phyloP scores from a whole-genome alignment of 2,329 filamentous ascomycete species.

The Drechslerella coelobrocha region DNA sequence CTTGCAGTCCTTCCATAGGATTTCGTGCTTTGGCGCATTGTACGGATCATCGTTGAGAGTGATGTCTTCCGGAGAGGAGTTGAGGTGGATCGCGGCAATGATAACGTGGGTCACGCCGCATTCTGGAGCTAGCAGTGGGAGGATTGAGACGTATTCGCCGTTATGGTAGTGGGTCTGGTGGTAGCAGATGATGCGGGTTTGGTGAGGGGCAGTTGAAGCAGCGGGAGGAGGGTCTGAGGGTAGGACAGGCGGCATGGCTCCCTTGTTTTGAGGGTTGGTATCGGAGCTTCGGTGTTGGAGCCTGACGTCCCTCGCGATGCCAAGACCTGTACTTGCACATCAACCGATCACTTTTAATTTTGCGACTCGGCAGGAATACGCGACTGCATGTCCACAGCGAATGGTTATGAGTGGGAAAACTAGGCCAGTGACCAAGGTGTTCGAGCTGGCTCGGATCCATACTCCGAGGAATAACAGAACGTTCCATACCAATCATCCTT shows the following conservation, averaged over 20 bases:
- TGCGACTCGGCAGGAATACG: too few relatives aligned
- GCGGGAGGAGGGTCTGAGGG: constrained; percentile 52
- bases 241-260: constrained; percentile 42
- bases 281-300: constrained; percentile 8
- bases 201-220: constrained; percentile 7
- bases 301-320: not conserved
- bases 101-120: constrained; percentile 80
- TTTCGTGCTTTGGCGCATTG: constrained; percentile 69
- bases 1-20: constrained; percentile 79
- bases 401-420: not conserved
- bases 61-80: constrained; percentile 69
- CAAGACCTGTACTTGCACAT: not conserved
- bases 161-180: constrained; percentile 70
- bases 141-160: constrained; percentile 66
- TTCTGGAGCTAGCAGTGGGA: constrained; percentile 67
- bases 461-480: not conserved
- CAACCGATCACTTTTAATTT: too few relatives aligned
- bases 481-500: not conserved
- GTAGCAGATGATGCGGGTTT: constrained; percentile 64
- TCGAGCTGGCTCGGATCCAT: not conserved
- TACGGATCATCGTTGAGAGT: constrained; percentile 82
- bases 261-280: constrained; percentile 4
- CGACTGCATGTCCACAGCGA: too few relatives aligned
- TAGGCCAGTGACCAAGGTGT: not conserved
- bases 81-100: constrained; percentile 84